Evolutionary conservation across 2,329 filamentous ascomycete genomes (phyloP).

Genomic region (Neoarthrinium moseri): DNA sequence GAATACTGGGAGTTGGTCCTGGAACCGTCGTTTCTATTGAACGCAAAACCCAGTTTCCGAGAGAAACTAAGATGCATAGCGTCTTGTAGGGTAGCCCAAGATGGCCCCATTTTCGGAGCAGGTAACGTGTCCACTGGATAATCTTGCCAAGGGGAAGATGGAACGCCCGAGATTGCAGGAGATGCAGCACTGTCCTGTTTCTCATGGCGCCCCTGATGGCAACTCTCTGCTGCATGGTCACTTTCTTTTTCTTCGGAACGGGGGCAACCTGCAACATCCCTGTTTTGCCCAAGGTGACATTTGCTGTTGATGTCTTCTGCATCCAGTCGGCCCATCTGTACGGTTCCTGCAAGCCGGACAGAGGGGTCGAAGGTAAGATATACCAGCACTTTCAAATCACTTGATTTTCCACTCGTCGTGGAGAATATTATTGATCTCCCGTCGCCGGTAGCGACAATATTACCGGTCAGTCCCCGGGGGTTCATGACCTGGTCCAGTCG

Average conservation of each 20-base stretch:
- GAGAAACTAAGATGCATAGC: background rate
- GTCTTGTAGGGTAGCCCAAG: constrained; percentile 5
- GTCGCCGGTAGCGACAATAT: constrained; percentile 21
- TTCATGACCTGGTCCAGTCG: constrained; percentile 21
- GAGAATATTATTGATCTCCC: constrained; percentile 26
- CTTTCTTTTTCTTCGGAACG: background rate
- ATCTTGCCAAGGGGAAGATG: background rate
- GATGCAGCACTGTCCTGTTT: background rate
- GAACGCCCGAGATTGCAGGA: background rate
- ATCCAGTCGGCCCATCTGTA: constrained; percentile 14
- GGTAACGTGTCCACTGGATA: background rate
- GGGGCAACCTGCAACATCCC: background rate
- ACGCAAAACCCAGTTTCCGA: background rate
- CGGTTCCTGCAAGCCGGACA: constrained; percentile 20
- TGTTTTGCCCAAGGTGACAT: background rate
- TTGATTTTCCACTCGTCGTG: constrained; percentile 12
- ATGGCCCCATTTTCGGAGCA: constrained; percentile 13
- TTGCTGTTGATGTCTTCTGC: background rate
- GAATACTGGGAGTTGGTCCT: too few species aligned
- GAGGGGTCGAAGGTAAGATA: constrained; percentile 28
- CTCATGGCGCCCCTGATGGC: background rate
- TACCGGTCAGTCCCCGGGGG: constrained; percentile 15
- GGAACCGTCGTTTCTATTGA: too few species aligned
- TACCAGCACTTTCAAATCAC: constrained; percentile 20
- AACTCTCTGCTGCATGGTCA: background rate